Evolutionary conservation across 768 basidiomycete species (phyloP).

Genomic region (Boletales sp.): DNA sequence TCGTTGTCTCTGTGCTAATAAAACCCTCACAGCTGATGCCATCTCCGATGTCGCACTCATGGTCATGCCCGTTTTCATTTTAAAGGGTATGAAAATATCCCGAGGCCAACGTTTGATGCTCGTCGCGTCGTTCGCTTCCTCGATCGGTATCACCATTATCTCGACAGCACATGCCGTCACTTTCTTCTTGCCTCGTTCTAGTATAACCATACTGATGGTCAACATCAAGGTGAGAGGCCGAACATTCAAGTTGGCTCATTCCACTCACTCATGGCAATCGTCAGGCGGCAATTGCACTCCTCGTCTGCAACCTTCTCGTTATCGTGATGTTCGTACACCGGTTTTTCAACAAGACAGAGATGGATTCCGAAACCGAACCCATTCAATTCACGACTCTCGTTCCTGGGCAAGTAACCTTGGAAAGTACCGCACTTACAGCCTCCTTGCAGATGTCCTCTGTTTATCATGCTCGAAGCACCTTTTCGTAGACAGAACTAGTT

Average conservation of each 20-base stretch:
- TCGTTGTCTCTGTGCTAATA: not conserved
- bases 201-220: slow-evolving; percentile 2
- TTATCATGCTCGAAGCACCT: not conserved
- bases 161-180: slow-evolving; percentile 9
- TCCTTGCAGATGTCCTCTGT: not conserved
- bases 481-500: not conserved
- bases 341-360: slow-evolving; percentile 6
- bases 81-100: slow-evolving; percentile 12
- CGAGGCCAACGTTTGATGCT: slow-evolving; percentile 12
- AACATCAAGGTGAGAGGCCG: slow-evolving; percentile 19
- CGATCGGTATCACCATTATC: slow-evolving; percentile 18
- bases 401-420: not conserved
- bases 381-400: slow-evolving; percentile 17
- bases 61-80: slow-evolving; percentile 11
- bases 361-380: not conserved
- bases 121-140: slow-evolving; percentile 17
- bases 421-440: not conserved
- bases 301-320: slow-evolving; percentile 22
- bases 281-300: slow-evolving; percentile 18
- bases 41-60: slow-evolving; percentile 17
- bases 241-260: not conserved
- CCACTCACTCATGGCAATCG: not conserved
- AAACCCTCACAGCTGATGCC: slow-evolving; percentile 12
- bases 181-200: slow-evolving; percentile 7
- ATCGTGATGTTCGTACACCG: slow-evolving; percentile 14